phyloP scores from a whole-genome alignment of 2,329 filamentous ascomycete species.

The Aspergillus novofumigatus region DNA sequence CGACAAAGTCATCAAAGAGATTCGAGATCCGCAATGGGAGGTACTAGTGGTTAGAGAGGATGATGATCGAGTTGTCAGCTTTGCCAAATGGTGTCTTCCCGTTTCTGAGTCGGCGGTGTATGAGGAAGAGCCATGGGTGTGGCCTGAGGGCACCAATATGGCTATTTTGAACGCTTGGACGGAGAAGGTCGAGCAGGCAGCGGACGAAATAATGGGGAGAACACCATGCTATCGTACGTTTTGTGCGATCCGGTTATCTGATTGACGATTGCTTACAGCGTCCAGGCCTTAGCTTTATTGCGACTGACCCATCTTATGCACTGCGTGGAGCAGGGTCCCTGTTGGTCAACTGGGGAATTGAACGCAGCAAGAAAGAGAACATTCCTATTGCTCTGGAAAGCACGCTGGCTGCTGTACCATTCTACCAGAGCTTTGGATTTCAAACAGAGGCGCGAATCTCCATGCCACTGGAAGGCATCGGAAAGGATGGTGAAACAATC shows the following conservation, averaged over 20 bases:
- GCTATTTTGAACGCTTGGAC: background rate
- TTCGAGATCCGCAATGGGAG: background rate
- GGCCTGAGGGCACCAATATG: background rate
- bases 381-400: background rate
- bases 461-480: background rate
- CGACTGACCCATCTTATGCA: background rate
- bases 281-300: background rate
- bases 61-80: background rate
- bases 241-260: background rate
- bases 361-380: background rate
- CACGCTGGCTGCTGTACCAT: background rate
- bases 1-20: constrained; percentile 7
- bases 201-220: background rate
- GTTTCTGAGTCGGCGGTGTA: background rate
- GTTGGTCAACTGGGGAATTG: background rate
- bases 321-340: background rate
- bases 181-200: background rate
- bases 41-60: background rate
- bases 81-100: background rate
- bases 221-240: background rate
- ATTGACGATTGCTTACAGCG: background rate
- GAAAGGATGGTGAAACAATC: background rate
- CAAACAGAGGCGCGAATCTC: background rate
- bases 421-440: background rate
- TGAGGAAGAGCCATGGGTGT: background rate